These are phyloP conservation scores for Alternaria novae-zelandiae DNA, from an alignment of 2,329 filamentous ascomycete genomes.

Conservation along the genomic window DNA sequence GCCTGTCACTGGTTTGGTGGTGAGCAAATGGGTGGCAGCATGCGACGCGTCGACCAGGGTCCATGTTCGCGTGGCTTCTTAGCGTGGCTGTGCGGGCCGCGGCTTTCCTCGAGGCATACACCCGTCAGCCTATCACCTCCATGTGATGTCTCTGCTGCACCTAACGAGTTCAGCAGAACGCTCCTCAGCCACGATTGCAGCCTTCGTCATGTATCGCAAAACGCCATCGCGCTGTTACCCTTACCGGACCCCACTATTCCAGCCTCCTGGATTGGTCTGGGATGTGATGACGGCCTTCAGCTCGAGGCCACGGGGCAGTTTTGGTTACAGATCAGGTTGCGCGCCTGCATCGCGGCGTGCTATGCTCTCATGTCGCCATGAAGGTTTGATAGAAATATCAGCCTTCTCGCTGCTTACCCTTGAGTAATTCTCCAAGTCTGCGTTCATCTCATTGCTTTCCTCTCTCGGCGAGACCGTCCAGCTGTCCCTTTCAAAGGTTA, in stretches of 20 bases:
- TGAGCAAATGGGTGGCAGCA: constrained; percentile 9
- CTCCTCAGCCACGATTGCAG: constrained; percentile 1
- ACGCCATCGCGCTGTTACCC: constrained; percentile 1
- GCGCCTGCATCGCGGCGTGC: constrained; percentile 15
- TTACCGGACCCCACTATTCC: constrained; percentile 16
- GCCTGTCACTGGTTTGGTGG: constrained; percentile 2
- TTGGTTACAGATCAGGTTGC: constrained; percentile 19
- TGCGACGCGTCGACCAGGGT: constrained; percentile 4
- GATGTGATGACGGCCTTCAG: constrained; percentile 24
- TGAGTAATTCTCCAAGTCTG: background rate
- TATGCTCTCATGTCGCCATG: constrained; percentile 19
- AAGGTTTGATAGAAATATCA: constrained; percentile 18
- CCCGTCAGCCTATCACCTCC: background rate
- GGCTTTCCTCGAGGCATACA: constrained; percentile 7
- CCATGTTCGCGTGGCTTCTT: constrained; percentile 4
- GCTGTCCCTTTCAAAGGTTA: background rate
- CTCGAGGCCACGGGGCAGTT: constrained; percentile 36
- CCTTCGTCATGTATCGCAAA: background rate
- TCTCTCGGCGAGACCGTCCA: background rate
- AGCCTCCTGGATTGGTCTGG: constrained; percentile 19
- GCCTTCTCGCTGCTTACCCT: constrained; percentile 15
- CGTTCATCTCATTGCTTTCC: background rate
- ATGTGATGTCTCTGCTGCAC: background rate
- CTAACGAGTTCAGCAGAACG: background rate
- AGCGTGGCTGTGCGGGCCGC: constrained; percentile 17